Base-by-base conservation (phyloP, 148 eudicot genomes). In the Nyssa sinensis region DNA sequence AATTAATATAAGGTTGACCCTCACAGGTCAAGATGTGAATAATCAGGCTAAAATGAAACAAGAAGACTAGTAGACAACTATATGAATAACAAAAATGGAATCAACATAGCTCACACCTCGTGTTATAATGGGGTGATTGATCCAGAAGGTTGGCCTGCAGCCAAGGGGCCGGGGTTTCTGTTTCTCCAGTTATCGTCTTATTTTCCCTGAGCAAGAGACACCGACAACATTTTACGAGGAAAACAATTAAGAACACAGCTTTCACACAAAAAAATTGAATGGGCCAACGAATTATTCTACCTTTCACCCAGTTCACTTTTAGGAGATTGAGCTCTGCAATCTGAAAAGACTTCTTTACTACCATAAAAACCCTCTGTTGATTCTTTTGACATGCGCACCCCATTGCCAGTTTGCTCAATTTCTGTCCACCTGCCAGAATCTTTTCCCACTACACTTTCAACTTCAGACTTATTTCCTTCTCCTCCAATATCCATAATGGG, bases 401-500 rank as follows among this genome's bases (percentile, higher is more conserved):
- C 75, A 57, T 68, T 77, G 23, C 70, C 81, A 27, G 66, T 49
- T 60, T 71, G 75, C 68, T 85, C 80, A 14, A 33, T 30, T 17
- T 73, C 84, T 29, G 63, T 53, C 29, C 72, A 31, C 55, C 61
- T 71, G 21, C 75, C 80, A 67, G 81, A 80, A 59, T 60, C 84
- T 61, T 71, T 73, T 58, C 65, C 76, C 32, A 29, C 62, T 31
- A 65, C 80, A 62, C 66, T 71, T 66, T 75, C 86, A 60, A 62
- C 76, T 62, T 72, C 85, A 58, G 74, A 69, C 11, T 28, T 62
- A 70, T 32, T 63, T 63, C 0, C 81, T 62, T 78, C 84, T 49
- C 67, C 53, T 11, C 75, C 87, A 67, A 74, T 79, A 72, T 85
- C 91, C 62, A 80, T 62, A 69, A 90, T 84, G 6, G 97, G 97